Evolutionary conservation across 345 rosid genomes (phyloP).

Genomic region (Eucalyptus curtisii): DNA sequence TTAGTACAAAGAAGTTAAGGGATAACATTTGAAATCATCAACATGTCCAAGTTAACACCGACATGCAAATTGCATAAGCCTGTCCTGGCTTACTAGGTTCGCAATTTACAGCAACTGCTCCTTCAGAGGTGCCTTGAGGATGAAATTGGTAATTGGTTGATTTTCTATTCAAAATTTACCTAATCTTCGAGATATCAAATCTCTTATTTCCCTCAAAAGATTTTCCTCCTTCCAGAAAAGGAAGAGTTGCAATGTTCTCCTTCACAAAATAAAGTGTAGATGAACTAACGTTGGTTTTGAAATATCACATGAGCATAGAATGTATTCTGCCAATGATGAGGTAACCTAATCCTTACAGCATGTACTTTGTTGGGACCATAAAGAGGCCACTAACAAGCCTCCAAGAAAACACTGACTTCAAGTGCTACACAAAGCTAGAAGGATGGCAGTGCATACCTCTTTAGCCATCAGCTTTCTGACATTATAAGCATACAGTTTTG

Average conservation of each 20-base stretch:
- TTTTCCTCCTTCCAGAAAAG: background rate
- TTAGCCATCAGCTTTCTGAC: slow-evolving; percentile 79
- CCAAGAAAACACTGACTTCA: background rate
- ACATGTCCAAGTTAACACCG: background rate
- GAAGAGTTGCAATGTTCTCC: background rate
- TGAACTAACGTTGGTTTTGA: background rate
- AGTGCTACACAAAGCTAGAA: background rate
- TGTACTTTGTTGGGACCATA: background rate
- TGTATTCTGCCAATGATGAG: background rate
- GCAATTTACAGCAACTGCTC: background rate
- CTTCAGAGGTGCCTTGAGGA: background rate
- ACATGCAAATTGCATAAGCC: background rate
- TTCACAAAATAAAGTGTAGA: background rate
- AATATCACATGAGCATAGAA: background rate
- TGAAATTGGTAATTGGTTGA: background rate
- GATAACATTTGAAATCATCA: background rate
- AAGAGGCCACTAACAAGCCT: background rate
- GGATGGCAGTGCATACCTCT: slow-evolving; percentile 38
- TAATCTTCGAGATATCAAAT: background rate
- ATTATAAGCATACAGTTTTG: slow-evolving; percentile 80
- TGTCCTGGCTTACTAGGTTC: background rate
- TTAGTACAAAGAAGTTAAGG: background rate
- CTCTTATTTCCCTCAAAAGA: background rate
- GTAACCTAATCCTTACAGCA: background rate
- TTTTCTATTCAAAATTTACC: background rate